phyloP scores from a whole-genome alignment of 2,329 filamentous ascomycete genomes.

The Pseudogymnoascus sp. region DNA sequence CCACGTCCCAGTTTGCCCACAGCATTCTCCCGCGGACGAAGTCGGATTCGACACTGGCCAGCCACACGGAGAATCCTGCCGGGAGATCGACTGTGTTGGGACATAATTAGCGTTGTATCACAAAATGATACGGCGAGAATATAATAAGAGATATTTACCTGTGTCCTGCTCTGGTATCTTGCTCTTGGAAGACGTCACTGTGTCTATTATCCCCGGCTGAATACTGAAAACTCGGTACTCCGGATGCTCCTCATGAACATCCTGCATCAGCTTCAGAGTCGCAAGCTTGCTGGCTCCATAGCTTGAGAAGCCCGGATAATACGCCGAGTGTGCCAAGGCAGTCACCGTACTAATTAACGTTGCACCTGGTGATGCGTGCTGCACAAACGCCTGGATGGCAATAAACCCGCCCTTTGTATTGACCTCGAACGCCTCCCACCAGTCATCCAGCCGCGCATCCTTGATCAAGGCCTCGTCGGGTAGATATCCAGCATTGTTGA shows the following conservation, averaged over 20 bases:
- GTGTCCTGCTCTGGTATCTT: neutral
- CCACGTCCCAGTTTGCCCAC: constrained; percentile 34
- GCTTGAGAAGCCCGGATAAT: neutral
- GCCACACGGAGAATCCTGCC: constrained; percentile 26
- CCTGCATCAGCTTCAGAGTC: constrained; percentile 9
- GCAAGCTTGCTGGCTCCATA: constrained; percentile 9
- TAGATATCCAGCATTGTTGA: constrained; percentile 13
- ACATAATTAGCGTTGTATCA: neutral
- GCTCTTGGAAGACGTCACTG: constrained; percentile 11
- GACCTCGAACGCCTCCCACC: constrained; percentile 8
- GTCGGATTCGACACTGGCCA: constrained; percentile 29
- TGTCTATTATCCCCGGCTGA: constrained; percentile 11
- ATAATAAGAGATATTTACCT: neutral
- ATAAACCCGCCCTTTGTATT: constrained; percentile 13
- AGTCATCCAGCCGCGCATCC: constrained; percentile 8
- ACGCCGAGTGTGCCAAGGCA: constrained; percentile 6
- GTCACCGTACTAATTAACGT: constrained; percentile 11
- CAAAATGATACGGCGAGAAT: neutral
- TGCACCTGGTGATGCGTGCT: neutral
- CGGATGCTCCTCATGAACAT: constrained; percentile 10
- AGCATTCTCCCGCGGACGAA: constrained; percentile 32
- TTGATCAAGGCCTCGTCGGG: constrained; percentile 7
- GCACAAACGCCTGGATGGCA: constrained; percentile 10
- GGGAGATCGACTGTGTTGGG: neutral
- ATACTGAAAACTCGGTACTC: constrained; percentile 9